These are phyloP conservation scores for Saturnispora ahearnii DNA, from an alignment of 805 yeast species.

Conservation along the genomic window DNA sequence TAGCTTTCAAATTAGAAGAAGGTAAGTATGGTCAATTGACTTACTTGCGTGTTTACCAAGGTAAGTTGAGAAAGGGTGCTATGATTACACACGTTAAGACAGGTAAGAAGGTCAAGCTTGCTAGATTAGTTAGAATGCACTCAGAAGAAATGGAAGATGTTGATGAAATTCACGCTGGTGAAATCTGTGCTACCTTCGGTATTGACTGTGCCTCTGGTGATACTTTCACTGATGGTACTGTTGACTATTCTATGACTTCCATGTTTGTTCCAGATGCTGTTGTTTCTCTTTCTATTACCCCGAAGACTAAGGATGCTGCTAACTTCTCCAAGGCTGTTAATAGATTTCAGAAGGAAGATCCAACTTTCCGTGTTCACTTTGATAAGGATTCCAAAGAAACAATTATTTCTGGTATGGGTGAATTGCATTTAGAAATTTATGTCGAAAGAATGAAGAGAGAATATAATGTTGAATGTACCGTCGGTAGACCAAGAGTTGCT, in stretches of 20 bases:
- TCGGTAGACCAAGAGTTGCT: conserved; percentile 97
- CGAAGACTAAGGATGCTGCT: conserved; percentile 76
- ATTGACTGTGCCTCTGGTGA: conserved; percentile 99
- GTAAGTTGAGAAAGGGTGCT: conserved; percentile 82
- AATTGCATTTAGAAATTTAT: conserved; percentile 91
- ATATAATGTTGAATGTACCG: conserved; percentile 87
- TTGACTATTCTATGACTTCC: conserved; percentile 84
- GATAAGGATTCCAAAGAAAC: conserved; percentile 93
- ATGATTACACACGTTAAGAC: conserved; percentile 83
- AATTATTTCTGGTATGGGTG: conserved; percentile 89
- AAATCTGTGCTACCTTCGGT: conserved; percentile 98
- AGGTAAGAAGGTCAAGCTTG: conserved; percentile 87
- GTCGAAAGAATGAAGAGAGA: conserved; percentile 98
- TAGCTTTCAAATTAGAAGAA: conserved; percentile 98
- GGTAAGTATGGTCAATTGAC: conserved; percentile 98
- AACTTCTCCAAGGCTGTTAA: conserved; percentile 95
- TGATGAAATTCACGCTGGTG: conserved; percentile 93
- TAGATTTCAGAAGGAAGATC: conserved; percentile 97
- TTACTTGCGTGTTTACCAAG: conserved; percentile 94
- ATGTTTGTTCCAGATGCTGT: conserved; percentile 99
- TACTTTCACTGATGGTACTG: conserved; percentile 81
- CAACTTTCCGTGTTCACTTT: conserved; percentile 88
- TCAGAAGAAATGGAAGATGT: conserved; percentile 98
- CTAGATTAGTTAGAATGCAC: conserved; percentile 96
- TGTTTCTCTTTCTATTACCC: conserved; percentile 82